Base-by-base conservation (phyloP, 192 early-diverging fungal genomes). In the Coemansia furcata region DNA sequence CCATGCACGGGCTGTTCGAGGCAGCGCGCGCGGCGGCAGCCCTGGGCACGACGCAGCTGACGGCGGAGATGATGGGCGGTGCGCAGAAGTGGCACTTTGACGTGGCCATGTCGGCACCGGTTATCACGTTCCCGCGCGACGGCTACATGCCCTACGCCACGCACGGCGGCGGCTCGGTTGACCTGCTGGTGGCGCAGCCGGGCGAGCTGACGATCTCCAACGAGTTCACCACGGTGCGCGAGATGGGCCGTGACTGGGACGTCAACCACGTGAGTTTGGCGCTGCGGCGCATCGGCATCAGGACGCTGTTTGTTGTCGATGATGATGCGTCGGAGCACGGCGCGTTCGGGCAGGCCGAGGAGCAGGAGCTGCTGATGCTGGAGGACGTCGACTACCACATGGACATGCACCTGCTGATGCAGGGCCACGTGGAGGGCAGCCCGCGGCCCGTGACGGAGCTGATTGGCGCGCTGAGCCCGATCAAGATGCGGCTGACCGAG, bases 171-270 rank as follows among this genome's bases (percentile, higher is more conserved):
- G 62, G 21, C 12, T n/a, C 44, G 42, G 79, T 76, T 17, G 92
- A 95, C 65, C 68, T 84, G n/a, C 73, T 98, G 17, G 85, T 89
- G 14, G 85, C 88, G 69, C 90, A 94, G 77, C 84, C 95, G 4
- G 97, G 97, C 69, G 87, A 91, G 69, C 90, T 99, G 19, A 90
- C 91, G 6, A 92, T 94, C 1, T 84, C 78, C 15, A 97, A 96
- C 75, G 75, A 84, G 50, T 96, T 94, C 68, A 75, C 83, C 17
- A 80, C 84, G 0, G 80, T 80, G 60, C 74, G 83, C 63, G 69
- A 69, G 58, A 43, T 66, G 37, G 38, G 73, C 72, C 44, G 82
- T 85, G 32, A 85, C 76, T 46, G 83, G 80, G 85, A 47, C 80
- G 77, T 89, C 12, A 92, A 90, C 62, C 68, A 76, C 29, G 85